Percentiles rank a stretch among this genome's conserved stretches.
phyloP scores from a whole-genome alignment of 1,284 basidiomycete species.

The Leccinum fallax region DNA sequence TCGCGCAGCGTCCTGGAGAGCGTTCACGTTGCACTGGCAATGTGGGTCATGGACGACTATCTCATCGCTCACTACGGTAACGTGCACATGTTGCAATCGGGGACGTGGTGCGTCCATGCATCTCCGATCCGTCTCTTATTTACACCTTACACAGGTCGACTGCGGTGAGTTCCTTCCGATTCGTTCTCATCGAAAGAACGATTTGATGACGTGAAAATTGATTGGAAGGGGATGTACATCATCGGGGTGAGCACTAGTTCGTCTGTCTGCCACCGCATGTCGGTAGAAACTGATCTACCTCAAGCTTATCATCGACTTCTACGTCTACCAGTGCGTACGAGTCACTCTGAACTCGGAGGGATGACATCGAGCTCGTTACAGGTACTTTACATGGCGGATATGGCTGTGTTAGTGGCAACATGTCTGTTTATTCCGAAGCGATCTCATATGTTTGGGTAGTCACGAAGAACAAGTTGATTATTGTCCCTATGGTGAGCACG shows the following conservation, averaged over 20 bases:
- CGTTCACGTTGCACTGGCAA: constrained; percentile 24
- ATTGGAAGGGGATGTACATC: constrained; percentile 22
- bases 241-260: constrained; percentile 23
- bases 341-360: background rate
- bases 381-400: constrained; percentile 36
- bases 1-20: constrained; percentile 26
- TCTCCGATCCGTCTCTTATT: background rate
- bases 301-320: constrained; percentile 33
- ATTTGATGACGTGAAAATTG: background rate
- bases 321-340: constrained; percentile 30
- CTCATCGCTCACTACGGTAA: constrained; percentile 24
- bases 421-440: background rate
- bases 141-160: constrained; percentile 14
- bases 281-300: constrained; percentile 6
- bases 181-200: background rate
- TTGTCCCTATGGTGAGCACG: constrained; percentile 27
- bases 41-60: constrained; percentile 30
- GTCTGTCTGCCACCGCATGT: too few relatives aligned
- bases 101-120: constrained; percentile 23
- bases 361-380: constrained; percentile 3
- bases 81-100: constrained; percentile 6
- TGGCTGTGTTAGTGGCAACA: constrained; percentile 30
- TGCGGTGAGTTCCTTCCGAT: constrained; percentile 17
- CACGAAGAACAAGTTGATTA: constrained; percentile 18
- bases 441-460: constrained; percentile 19